Evolutionary conservation across 1,284 basidiomycete species (phyloP), one percentile per base, ranked within the genome.

Genomic region (Porogramme epimiltina): DNA sequence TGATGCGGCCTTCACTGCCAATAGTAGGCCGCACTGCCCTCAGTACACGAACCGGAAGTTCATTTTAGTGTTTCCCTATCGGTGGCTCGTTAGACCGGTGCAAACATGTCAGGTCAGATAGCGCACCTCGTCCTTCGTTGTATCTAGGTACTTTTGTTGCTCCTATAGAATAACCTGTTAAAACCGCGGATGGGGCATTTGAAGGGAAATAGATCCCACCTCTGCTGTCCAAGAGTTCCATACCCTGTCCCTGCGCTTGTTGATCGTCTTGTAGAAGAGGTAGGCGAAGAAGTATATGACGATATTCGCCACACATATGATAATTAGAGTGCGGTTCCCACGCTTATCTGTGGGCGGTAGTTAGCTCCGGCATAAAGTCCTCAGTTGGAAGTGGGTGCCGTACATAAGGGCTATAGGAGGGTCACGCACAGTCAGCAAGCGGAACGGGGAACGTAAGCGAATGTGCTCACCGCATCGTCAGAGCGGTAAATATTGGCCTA

Each of bases 21-120:
- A n/a, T n/a, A n/a, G n/a, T n/a, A 31, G 28, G n/a, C 16, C 34
- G 10, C 34, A 4, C 16, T 10, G 9, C 18, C 15, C n/a, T 67
- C 66, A 83, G 60, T 84, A 81, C 6, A 73, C 77, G 59, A 85
- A 84, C 15, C 81, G 72, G 72, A 85, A 84, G 59, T 84, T 82
- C 45, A 84, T 62, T 48, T 78, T 70, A 48, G 75, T 62, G 60
- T 85, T 85, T 18, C 83, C 83, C 61, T 63, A 37, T 5, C 8
- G 9, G n/a, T 9, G 34, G 9, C 34, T 13, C 13, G 28, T 31
- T 13, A 31, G 28, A 31, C 28, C 13, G 8, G 28, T 13, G 13
- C 13, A 31, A 31, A 31, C 28, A 31, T 6, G 13, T 31, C 26
- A 23, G 5, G 8, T 2, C 18, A 16, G 4, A 16, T n/a, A 43